Evolutionary conservation across 2,329 filamentous ascomycete genomes (phyloP).

Genomic region (Neonectria magnoliae): DNA sequence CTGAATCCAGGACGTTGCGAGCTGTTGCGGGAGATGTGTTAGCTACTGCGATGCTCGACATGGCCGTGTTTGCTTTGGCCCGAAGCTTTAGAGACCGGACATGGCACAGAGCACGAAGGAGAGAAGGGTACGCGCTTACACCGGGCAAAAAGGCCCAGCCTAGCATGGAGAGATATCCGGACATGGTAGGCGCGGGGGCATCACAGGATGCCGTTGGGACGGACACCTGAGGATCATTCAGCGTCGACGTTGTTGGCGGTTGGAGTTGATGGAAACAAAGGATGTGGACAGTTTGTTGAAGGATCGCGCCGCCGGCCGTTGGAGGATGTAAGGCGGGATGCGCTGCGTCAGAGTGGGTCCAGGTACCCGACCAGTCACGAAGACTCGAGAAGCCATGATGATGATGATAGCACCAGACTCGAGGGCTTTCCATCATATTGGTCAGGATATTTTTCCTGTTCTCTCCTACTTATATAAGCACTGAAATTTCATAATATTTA

Average conservation of each 20-base stretch:
- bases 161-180: constrained; percentile 61
- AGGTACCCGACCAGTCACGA: not conserved
- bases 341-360: constrained; percentile 43
- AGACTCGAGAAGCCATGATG: not conserved
- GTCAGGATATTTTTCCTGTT: not conserved
- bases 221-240: constrained; percentile 5
- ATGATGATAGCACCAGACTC: not conserved
- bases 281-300: constrained; percentile 22
- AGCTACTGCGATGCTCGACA: constrained; percentile 18
- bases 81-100: not conserved
- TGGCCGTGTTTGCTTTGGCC: not conserved
- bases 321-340: constrained; percentile 14
- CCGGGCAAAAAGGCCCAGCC: constrained; percentile 68
- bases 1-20: constrained; percentile 82
- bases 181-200: constrained; percentile 53
- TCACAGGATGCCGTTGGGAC: constrained; percentile 22
- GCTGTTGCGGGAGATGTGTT: constrained; percentile 56
- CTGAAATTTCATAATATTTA: not conserved
- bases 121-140: constrained; percentile 48
- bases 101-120: not conserved
- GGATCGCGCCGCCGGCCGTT: constrained; percentile 11
- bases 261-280: constrained; percentile 6
- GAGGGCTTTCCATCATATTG: not conserved
- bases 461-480: no score
- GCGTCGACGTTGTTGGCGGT: constrained; percentile 19